Conservation (phyloP, 176 grass and related monocot genomes). For the Triticum timopheevii region DNA sequence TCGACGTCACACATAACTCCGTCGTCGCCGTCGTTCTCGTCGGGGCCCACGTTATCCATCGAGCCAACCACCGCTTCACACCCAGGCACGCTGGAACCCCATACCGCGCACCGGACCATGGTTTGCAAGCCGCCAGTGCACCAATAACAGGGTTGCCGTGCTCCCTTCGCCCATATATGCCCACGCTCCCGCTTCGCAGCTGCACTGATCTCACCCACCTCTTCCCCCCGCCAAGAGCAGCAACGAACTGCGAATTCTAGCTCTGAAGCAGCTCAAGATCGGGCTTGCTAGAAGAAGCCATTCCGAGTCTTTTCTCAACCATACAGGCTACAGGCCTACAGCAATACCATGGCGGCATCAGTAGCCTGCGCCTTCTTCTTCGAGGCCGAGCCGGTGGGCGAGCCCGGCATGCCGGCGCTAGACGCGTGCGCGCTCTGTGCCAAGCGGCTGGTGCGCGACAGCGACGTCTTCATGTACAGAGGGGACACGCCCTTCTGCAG, state of each 20-base stretch:
- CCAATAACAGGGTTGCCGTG: background rate
- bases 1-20: background rate
- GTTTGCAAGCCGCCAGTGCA: background rate
- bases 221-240: background rate
- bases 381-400: slow-evolving; percentile 20
- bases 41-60: slow-evolving; percentile 5
- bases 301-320: background rate
- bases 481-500: slow-evolving; percentile 73
- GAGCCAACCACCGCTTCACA: background rate
- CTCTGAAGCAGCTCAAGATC: background rate
- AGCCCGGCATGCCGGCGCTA: slow-evolving; percentile 10
- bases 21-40: background rate
- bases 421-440: slow-evolving; percentile 56
- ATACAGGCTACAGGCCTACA: too few relatives aligned
- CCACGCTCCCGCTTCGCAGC: background rate
- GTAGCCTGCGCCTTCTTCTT: slow-evolving; percentile 32
- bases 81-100: background rate
- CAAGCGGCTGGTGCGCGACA: slow-evolving; percentile 36
- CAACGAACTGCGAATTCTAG: background rate
- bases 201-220: background rate
- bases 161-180: slow-evolving; percentile 13
- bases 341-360: slow-evolving; percentile 18
- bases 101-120: background rate
- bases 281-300: background rate
- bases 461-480: slow-evolving; percentile 70